Evolutionary conservation across 345 rosid genomes (phyloP).

Genomic region (Turritis glabra): DNA sequence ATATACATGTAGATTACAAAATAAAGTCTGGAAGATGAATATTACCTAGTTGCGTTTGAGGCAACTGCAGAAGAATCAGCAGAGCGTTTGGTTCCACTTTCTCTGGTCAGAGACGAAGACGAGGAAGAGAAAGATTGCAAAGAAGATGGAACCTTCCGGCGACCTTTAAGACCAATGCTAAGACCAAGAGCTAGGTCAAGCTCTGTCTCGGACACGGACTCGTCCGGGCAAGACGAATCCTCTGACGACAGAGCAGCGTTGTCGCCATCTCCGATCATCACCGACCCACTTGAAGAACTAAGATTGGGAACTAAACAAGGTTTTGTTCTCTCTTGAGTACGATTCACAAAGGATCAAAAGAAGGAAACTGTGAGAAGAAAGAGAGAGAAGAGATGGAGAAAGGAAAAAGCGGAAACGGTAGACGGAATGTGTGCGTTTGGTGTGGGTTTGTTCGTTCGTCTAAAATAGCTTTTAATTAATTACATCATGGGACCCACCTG

Average conservation of each 20-base stretch:
- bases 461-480: slow-evolving; percentile 3
- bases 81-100: slow-evolving; percentile 63
- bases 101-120: slow-evolving; percentile 53
- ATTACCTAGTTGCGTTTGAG: slow-evolving; percentile 46
- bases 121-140: slow-evolving; percentile 49
- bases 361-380: neutral
- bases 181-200: slow-evolving; percentile 61
- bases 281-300: slow-evolving; percentile 26
- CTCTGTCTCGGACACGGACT: slow-evolving; percentile 55
- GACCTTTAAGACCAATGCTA: slow-evolving; percentile 28
- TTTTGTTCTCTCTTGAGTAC: neutral
- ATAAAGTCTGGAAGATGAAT: neutral
- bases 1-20: neutral
- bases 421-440: slow-evolving; percentile 28
- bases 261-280: slow-evolving; percentile 39
- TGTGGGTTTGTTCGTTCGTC: slow-evolving; percentile 35
- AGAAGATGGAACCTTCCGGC: slow-evolving; percentile 29
- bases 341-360: slow-evolving; percentile 22
- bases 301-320: neutral
- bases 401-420: slow-evolving; percentile 32
- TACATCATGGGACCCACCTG: slow-evolving; percentile 29
- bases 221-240: slow-evolving; percentile 74
- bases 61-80: slow-evolving; percentile 58
- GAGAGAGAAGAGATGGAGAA: neutral
- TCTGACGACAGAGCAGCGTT: slow-evolving; percentile 55